A percentile compares a stretch with the other conserved stretches of the same genome.
Evolutionary conservation across 129 eudicot species (phyloP).

Genomic region (Chrysanthemum lavandulifolium): DNA sequence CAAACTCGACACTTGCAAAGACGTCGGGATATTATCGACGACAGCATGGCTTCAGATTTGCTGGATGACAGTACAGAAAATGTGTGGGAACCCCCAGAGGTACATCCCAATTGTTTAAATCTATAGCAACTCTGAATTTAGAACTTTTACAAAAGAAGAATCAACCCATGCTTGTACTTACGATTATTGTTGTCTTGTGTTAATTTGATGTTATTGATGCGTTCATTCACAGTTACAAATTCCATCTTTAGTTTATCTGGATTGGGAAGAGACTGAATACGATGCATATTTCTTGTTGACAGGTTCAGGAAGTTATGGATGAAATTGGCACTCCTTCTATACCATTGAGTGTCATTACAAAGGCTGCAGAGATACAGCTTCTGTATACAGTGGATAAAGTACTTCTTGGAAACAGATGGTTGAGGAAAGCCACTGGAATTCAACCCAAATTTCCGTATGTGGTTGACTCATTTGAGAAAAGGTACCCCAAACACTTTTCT

Average conservation of each 20-base stretch:
- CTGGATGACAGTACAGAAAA: constrained; percentile 79
- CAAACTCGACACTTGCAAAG: constrained; percentile 73
- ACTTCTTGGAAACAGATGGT: constrained; percentile 90
- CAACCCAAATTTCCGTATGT: constrained; percentile 88
- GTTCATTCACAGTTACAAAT: neutral
- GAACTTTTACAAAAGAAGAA: neutral
- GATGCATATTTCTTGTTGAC: constrained; percentile 23
- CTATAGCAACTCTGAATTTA: neutral
- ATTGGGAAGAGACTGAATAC: constrained; percentile 6
- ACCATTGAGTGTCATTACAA: constrained; percentile 56
- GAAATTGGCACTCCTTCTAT: constrained; percentile 73
- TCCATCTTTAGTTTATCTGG: constrained; percentile 6
- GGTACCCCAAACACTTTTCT: constrained; percentile 38
- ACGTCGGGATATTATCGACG: constrained; percentile 72
- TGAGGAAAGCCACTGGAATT: constrained; percentile 90
- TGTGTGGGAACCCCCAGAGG: constrained; percentile 94
- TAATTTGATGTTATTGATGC: neutral
- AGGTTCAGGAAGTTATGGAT: constrained; percentile 93
- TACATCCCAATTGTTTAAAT: constrained; percentile 20
- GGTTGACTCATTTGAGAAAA: constrained; percentile 93
- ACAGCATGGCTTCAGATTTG: constrained; percentile 55
- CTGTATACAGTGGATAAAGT: constrained; percentile 73
- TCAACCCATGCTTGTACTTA: neutral
- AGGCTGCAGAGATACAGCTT: constrained; percentile 83
- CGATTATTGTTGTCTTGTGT: neutral